Percentiles rank a stretch among this genome's conserved stretches.
phyloP scores from a whole-genome alignment of 495 filamentous ascomycete genomes.

The Penicillium pancosmium region DNA sequence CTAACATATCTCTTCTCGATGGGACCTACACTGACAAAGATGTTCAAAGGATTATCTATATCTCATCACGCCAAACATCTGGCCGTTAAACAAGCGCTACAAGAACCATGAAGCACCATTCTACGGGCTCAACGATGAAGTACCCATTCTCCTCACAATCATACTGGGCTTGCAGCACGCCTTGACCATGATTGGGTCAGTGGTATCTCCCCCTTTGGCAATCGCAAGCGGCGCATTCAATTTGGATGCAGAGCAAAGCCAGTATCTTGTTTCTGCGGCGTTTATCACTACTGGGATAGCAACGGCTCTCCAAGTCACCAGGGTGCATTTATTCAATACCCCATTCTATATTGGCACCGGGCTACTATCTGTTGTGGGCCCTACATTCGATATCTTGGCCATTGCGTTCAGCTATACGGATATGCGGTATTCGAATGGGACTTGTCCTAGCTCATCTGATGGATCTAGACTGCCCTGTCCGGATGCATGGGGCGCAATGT shows the following conservation, averaged over 20 bases:
- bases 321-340: constrained; percentile 74
- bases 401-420: constrained; percentile 71
- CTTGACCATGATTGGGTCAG: constrained; percentile 59
- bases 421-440: constrained; percentile 80
- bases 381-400: constrained; percentile 79
- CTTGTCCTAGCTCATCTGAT: constrained; percentile 61
- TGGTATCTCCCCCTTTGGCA: constrained; percentile 72
- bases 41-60: constrained; percentile 64
- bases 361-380: constrained; percentile 79
- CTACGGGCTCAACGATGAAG: constrained; percentile 77
- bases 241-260: constrained; percentile 55
- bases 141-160: constrained; percentile 75
- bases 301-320: constrained; percentile 77
- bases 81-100: constrained; percentile 69
- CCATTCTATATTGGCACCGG: constrained; percentile 83
- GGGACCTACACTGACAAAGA: not conserved
- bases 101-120: constrained; percentile 66
- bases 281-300: constrained; percentile 80
- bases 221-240: constrained; percentile 71
- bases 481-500: constrained; percentile 76
- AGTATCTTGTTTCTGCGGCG: constrained; percentile 83
- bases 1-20: not conserved
- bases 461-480: constrained; percentile 74
- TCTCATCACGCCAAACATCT: constrained; percentile 72
- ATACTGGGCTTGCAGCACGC: constrained; percentile 68